These are phyloP conservation scores for Sequoiadendron giganteum DNA, from an alignment of 75 land plant genomes.

Conservation along the genomic window DNA sequence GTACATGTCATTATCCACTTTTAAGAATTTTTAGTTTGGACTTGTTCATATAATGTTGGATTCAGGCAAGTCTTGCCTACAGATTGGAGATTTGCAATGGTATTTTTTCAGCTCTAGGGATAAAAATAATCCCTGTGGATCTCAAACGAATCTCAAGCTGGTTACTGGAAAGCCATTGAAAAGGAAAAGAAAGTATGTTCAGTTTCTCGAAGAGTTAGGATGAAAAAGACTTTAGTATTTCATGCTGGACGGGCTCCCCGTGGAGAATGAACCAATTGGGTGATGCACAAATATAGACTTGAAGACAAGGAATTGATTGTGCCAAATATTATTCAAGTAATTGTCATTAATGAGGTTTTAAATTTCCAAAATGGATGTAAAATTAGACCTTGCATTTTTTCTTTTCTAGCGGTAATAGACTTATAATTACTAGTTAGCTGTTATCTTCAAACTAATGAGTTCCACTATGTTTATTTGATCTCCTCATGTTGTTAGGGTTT, in stretches of 20 bases:
- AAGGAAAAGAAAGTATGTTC: constrained; percentile 36
- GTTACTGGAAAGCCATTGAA: constrained; percentile 74
- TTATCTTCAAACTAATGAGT: too few species aligned
- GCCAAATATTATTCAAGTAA: not conserved
- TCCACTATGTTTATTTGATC: too few species aligned
- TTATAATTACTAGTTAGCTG: too few species aligned
- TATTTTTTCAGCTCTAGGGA: constrained; percentile 50
- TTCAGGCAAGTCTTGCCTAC: constrained; percentile 34
- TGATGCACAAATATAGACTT: constrained; percentile 16
- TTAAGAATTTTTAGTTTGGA: not conserved
- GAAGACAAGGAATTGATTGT: not conserved
- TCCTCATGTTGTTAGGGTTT: too few species aligned
- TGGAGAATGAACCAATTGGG: constrained; percentile 9
- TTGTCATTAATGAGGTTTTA: not conserved
- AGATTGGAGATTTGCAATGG: constrained; percentile 46
- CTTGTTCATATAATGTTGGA: not conserved
- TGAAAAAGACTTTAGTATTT: constrained; percentile 16
- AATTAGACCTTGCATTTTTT: not conserved
- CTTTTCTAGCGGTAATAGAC: too few species aligned
- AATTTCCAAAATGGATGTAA: not conserved
- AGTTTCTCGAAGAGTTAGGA: constrained; percentile 19
- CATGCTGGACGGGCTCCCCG: constrained; percentile 7
- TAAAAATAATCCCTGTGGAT: constrained; percentile 42
- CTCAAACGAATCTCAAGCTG: constrained; percentile 44
- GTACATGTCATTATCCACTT: too few species aligned